Evolutionary conservation across 768 basidiomycete genomes (phyloP).

Genomic region (Steccherinum ochraceum): DNA sequence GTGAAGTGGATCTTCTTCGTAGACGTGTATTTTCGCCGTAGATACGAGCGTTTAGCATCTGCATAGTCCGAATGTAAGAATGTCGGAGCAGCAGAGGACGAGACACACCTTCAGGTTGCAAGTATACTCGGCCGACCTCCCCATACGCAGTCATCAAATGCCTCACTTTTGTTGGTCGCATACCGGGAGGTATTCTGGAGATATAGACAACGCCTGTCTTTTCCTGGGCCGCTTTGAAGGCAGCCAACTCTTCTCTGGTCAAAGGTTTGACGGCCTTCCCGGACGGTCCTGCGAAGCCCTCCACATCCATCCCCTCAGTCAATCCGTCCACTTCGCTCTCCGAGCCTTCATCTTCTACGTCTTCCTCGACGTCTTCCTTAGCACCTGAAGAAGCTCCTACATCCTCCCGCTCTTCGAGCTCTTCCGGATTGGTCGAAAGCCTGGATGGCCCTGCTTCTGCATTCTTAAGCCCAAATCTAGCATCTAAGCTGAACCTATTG

Average conservation of each 20-base stretch:
- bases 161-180: conserved; percentile 94
- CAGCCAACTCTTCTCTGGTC: conserved; percentile 67
- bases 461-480: background rate
- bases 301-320: conserved; percentile 47
- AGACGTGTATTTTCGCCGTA: conserved; percentile 72
- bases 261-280: conserved; percentile 66
- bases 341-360: conserved; percentile 20
- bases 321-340: conserved; percentile 20
- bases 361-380: too few relatives aligned
- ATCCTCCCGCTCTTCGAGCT: too few relatives aligned
- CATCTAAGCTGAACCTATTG: background rate
- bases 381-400: too few relatives aligned
- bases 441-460: background rate
- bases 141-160: conserved; percentile 90
- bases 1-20: conserved; percentile 86
- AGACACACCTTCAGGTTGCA: conserved; percentile 81
- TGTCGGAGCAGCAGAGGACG: background rate
- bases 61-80: conserved; percentile 9
- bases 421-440: too few relatives aligned
- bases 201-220: conserved; percentile 89
- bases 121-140: conserved; percentile 86
- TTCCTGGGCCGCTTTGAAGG: conserved; percentile 67
- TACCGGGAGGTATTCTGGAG: conserved; percentile 93
- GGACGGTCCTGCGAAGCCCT: conserved; percentile 51
- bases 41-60: conserved; percentile 87